Evolutionary conservation across 2,329 filamentous ascomycete genomes (phyloP).

Genomic region (Aspergillus sp.): DNA sequence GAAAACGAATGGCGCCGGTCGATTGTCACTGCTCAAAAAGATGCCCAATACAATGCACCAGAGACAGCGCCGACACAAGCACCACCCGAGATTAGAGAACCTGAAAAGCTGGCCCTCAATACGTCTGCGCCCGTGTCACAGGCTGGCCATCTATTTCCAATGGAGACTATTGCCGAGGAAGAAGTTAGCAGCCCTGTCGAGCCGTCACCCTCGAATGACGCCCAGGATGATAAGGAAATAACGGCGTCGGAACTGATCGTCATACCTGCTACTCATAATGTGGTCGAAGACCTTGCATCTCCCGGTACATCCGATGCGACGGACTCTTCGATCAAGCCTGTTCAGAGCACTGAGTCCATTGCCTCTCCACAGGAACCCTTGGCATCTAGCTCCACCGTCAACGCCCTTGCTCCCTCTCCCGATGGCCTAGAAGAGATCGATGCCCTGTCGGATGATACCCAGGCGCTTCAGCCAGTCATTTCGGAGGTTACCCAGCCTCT

Average conservation of each 20-base stretch:
- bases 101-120: neutral
- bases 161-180: slow-evolving; percentile 30
- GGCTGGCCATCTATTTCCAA: slow-evolving; percentile 14
- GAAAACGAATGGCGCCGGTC: slow-evolving; percentile 58
- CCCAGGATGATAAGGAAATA: neutral
- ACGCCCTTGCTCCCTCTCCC: neutral
- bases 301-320: neutral
- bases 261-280: neutral
- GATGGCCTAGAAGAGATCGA: neutral
- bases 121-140: slow-evolving; percentile 10
- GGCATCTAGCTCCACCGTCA: neutral
- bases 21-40: slow-evolving; percentile 14
- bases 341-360: neutral
- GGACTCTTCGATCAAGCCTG: neutral
- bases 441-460: neutral
- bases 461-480: neutral
- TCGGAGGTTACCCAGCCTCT: neutral
- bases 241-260: neutral
- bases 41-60: neutral
- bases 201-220: neutral
- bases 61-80: neutral
- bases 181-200: slow-evolving; percentile 16
- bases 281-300: neutral
- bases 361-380: neutral
- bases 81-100: slow-evolving; percentile 1